Conservation (phyloP, 116 monocot genomes). For the Thalassia testudinum region DNA sequence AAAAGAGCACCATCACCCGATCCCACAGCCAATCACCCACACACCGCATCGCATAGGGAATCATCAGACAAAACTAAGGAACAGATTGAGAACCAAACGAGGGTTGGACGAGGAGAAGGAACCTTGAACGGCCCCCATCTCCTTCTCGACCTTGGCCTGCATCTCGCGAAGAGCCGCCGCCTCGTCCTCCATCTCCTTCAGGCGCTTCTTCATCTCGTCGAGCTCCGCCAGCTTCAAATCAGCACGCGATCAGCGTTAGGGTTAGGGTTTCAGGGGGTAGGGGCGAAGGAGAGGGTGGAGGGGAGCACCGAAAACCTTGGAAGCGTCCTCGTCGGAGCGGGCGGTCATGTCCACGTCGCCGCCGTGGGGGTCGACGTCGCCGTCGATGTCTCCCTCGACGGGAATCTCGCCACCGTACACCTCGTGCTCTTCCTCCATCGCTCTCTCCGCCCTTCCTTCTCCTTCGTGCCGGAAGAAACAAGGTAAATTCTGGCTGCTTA, state of each 20-base stretch:
- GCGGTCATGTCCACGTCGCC: conserved; percentile 49
- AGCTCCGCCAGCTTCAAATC: conserved; percentile 22
- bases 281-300: background rate
- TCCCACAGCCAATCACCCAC: background rate
- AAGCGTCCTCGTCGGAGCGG: conserved; percentile 20
- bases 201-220: conserved; percentile 84
- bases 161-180: conserved; percentile 81
- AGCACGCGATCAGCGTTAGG: background rate
- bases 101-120: background rate
- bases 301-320: conserved; percentile 17
- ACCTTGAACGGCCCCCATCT: conserved; percentile 76
- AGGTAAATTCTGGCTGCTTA: too few species aligned
- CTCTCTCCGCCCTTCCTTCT: too few species aligned
- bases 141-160: conserved; percentile 90
- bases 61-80: too few species aligned
- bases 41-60: too few species aligned
- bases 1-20: too few species aligned
- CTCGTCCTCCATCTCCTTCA: conserved; percentile 94
- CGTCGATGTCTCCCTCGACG: conserved; percentile 40
- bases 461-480: too few species aligned
- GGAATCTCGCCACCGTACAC: conserved; percentile 61
- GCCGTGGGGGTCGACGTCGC: conserved; percentile 16
- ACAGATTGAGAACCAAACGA: too few species aligned
- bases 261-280: conserved; percentile 4
- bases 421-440: conserved; percentile 47